Evolutionary conservation across 2,329 filamentous ascomycete genomes (phyloP).

Genomic region (Basipetospora sp.): DNA sequence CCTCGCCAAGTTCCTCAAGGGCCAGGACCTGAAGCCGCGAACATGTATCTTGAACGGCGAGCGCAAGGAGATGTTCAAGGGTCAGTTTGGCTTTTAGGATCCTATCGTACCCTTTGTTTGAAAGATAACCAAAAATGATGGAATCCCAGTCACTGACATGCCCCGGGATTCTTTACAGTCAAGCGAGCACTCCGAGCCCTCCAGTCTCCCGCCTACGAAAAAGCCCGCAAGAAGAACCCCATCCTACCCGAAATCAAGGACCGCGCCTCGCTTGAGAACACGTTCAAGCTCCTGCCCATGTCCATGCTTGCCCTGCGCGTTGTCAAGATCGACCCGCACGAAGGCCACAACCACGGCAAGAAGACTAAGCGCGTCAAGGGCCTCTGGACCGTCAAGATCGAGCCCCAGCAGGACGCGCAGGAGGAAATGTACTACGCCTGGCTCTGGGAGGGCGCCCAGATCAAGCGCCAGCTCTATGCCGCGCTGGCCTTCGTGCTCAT

Average conservation of each 20-base stretch:
- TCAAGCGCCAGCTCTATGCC: conserved; percentile 87
- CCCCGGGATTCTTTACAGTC: conserved; percentile 38
- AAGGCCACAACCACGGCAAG: conserved; percentile 52
- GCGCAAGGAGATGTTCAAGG: conserved; percentile 95
- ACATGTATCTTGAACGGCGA: conserved; percentile 92
- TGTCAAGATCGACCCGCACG: conserved; percentile 62
- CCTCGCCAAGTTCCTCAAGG: conserved; percentile 72
- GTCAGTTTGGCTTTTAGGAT: conserved; percentile 29
- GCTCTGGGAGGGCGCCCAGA: conserved; percentile 86
- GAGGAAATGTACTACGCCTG: conserved; percentile 92
- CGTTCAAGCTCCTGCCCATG: conserved; percentile 86
- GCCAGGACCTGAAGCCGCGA: conserved; percentile 73
- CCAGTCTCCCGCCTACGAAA: conserved; percentile 76
- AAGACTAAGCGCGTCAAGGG: conserved; percentile 84
- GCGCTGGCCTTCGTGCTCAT: conserved; percentile 68
- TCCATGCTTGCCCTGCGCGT: conserved; percentile 89
- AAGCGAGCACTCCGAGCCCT: conserved; percentile 89
- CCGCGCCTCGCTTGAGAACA: conserved; percentile 76
- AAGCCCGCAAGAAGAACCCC: conserved; percentile 78
- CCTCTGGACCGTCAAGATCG: conserved; percentile 87
- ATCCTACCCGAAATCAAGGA: conserved; percentile 78
- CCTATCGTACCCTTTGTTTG: too few relatives aligned
- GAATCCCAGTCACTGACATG: too few relatives aligned
- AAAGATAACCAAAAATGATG: too few relatives aligned
- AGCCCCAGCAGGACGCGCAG: conserved; percentile 80